Evolutionary conservation across 192 early-diverging fungal genomes (phyloP), one percentile per base, ranked within the genome.

Genomic region (Dispira parvispora): DNA sequence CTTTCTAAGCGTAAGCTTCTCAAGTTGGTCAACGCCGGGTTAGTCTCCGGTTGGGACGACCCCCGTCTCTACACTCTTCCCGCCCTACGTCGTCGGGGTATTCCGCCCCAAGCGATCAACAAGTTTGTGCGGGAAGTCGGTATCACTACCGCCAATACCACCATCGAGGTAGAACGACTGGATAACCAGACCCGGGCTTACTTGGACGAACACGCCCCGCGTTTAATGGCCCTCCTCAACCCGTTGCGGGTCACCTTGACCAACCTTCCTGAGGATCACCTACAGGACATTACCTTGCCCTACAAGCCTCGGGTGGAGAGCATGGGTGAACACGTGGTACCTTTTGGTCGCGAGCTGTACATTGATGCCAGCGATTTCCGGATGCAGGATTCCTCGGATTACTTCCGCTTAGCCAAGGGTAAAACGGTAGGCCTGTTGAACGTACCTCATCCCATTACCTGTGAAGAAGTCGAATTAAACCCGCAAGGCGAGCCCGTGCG

Each of bases 1-100:
- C 82, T 95, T 73, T 98, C 95, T 50, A 99, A 99, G 82, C 87
- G 97, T 63, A 98, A 97, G 82, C 83, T 99, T 57, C 83, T 84
- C 52, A 83, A 89, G 82, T 77, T 99, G 62, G 88, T 91, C 66
- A 84, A 83, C 55, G 85, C 87, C 52, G 75, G 76, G 12, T 63
- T 82, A 64, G 90, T 99, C 3, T 70, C 62, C 53, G 89, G 84
- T 18, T 94, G 94, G 86, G 97, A 99, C 74, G 97, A 99, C 66
- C 97, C 97, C 45, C 82, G 97, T 58, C 68, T 99, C 62, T 97
- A 87, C 74, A 98, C 97, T n/a, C 78, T 99, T 52, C 86, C 85
- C 4, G 95, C 86, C 47, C 80, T 99, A 58, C 89, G 92, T 63
- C 88, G 97, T 43, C 92, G 97, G 53, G 97, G 97, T 52, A 88